Percentiles rank a stretch among this genome's conserved stretches.
phyloP scores from a whole-genome alignment of 2,329 filamentous ascomycete genomes.

The Fusarium chaquense region DNA sequence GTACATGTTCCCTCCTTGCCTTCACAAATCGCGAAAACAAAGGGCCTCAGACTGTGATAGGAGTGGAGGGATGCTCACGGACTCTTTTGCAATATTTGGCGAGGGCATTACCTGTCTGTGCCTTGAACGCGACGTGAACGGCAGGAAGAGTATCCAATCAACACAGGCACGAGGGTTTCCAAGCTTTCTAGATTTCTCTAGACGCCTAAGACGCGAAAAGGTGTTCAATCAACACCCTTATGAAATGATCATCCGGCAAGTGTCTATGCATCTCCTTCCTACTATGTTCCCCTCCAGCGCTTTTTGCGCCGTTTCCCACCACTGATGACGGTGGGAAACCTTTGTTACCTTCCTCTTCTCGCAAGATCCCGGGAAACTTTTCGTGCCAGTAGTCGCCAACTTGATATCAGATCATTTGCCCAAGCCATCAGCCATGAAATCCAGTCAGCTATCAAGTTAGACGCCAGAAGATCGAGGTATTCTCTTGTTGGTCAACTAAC shows the following conservation, averaged over 20 bases:
- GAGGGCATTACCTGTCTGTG: neutral
- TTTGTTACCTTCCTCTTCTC: constrained; percentile 26
- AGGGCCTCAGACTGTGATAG: constrained; percentile 7
- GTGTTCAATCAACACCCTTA: constrained; percentile 11
- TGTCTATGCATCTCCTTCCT: neutral
- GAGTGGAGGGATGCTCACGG: neutral
- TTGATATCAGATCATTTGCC: neutral
- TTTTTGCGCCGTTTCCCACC: neutral
- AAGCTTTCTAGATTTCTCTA: constrained; percentile 23
- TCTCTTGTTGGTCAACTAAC: neutral
- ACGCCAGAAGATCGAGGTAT: neutral
- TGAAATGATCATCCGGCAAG: constrained; percentile 1
- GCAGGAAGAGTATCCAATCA: neutral
- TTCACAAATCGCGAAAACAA: constrained; percentile 13
- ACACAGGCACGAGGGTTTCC: neutral
- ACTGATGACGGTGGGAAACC: neutral
- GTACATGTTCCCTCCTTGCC: neutral
- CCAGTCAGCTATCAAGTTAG: neutral
- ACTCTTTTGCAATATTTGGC: neutral
- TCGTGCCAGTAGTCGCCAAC: neutral
- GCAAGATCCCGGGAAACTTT: neutral
- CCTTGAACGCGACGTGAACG: neutral
- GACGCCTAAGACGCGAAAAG: neutral
- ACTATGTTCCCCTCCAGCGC: neutral
- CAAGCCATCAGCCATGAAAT: neutral